Evolutionary conservation across 768 basidiomycete species (phyloP), one percentile per base, ranked within the genome.

Genomic region (Macrolepiota fuliginosa): DNA sequence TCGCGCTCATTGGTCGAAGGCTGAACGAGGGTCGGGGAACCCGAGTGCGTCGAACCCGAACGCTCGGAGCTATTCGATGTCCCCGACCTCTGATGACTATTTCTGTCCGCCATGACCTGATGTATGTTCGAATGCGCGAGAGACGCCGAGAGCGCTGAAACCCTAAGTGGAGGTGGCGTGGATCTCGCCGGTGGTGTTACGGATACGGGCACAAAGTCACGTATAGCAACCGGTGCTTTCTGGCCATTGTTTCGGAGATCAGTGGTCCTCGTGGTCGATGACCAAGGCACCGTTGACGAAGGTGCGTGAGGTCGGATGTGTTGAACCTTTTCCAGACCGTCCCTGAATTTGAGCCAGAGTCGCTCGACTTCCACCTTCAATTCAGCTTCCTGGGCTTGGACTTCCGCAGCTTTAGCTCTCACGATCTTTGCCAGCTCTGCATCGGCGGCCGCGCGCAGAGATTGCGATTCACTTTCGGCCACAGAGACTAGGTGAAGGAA

Each of bases 91-190:
- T 32, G 67, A 51, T 37, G 68, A 49, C 27, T 64, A 63, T 68
- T 69, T 49, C 64, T 64, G 55, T 60, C 66, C 24, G 76, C 75
- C 59, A 72, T 79, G 4, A 83, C 81, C 65, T 84, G 77, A 62
- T 88, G 81, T 65, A 90, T 84, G 15, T 75, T 74, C 19, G 87
- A 79, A 22, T 81, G 82, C 5, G 80, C 84, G 47, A 91, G 76
- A 36, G 90, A 90, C n/a, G 83, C 83, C 19, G 90, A 91, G 46
- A 92, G 81, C 4, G 86, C 83, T 56, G 90, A 92, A 35, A 79
- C 63, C 54, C 78, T 76, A 32, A 79, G 75, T 27, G 77, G 70
- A 4, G 81, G 69, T 36, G 80, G 68, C 2, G 68, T 68, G n/a
- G 76, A 71, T 65, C 73, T 68, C 37, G 73, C 69, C 47, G 81